Evolutionary conservation across 176 grass and related monocot species (phyloP).

Genomic region (Poa pratensis): DNA sequence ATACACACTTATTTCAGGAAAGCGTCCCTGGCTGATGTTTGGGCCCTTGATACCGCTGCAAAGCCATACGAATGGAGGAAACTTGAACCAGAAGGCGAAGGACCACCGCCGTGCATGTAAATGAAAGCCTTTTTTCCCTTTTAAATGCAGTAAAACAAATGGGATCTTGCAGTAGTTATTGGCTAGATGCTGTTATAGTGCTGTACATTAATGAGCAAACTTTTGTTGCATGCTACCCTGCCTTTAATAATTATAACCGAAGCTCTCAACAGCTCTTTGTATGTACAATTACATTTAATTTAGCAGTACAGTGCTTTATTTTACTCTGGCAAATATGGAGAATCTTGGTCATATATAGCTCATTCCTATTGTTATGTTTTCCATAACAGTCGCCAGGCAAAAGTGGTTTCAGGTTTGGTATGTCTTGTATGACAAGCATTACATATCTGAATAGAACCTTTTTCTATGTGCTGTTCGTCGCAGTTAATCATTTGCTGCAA

Average conservation of each 20-base stretch:
- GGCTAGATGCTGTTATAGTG: slow-evolving; percentile 2
- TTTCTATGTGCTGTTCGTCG: background rate
- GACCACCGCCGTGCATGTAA: slow-evolving; percentile 97
- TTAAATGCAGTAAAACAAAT: slow-evolving; percentile 21
- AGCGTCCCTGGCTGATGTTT: slow-evolving; percentile 93
- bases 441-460: slow-evolving; percentile 16
- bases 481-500: slow-evolving; percentile 28
- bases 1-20: slow-evolving; percentile 60
- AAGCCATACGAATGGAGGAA: slow-evolving; percentile 99
- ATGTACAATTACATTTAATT: slow-evolving; percentile 1
- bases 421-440: background rate
- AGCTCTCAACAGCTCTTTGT: background rate
- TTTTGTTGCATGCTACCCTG: slow-evolving; percentile 14
- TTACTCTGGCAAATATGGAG: background rate
- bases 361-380: slow-evolving; percentile 1
- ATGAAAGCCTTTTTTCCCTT: slow-evolving; percentile 32
- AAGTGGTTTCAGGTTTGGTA: slow-evolving; percentile 10
- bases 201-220: slow-evolving; percentile 20
- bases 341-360: slow-evolving; percentile 15
- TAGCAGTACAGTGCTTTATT: background rate
- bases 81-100: slow-evolving; percentile 97
- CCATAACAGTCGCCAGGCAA: background rate
- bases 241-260: slow-evolving; percentile 26
- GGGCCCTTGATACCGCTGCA: slow-evolving; percentile 96
- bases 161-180: slow-evolving; percentile 13